Base-by-base conservation (phyloP, 1,284 basidiomycete genomes). In the Ustilago shanxiensis region DNA sequence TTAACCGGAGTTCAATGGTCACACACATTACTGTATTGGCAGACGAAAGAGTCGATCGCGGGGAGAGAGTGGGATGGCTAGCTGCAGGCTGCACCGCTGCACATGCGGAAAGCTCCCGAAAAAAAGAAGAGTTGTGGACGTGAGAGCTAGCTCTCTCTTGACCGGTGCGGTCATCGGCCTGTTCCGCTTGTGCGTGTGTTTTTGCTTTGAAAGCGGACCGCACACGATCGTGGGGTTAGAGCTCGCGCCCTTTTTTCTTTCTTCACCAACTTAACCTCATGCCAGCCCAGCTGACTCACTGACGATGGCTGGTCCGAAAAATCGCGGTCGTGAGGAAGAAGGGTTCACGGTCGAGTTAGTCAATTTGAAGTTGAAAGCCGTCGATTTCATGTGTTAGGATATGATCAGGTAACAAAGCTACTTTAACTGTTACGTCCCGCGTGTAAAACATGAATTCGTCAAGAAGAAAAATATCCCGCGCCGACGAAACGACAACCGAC, bases 151-250 rank as follows among this genome's bases (percentile, higher is more conserved):
- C 58, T n/a, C n/a, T n/a, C n/a, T 33, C 31, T 33, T 33, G 31
- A 33, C 31, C 31, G 31, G 31, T 33, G 63, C 56, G 62, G 52
- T 56, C 61, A 60, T 70, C 61, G 67, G 67, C 24, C 41, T 47
- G 35, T 50, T 63, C 64, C 69, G 69, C 64, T 66, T 66, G 60
- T 66, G 60, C 31, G 11, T 5, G 11, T 11, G 49, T 59, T 50
- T 66, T 52, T 63, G 69, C 64, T 66, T 66, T 63, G 50, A 63
- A 68, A 62, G 52, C 33, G 47, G 47, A 24, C 47, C 47, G 22
- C 14, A 26, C 47, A 11, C 66, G 66, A 68, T 68, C 66, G 55
- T 58, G 60, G 49, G 60, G 50, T 49, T 49, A 50, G 20, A 24
- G 28, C 52, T 39, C 20, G 18, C 20, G 18, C 22, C 51, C 29